Conservation (phyloP, 768 basidiomycete species). For the Leccinellum luteum region DNA sequence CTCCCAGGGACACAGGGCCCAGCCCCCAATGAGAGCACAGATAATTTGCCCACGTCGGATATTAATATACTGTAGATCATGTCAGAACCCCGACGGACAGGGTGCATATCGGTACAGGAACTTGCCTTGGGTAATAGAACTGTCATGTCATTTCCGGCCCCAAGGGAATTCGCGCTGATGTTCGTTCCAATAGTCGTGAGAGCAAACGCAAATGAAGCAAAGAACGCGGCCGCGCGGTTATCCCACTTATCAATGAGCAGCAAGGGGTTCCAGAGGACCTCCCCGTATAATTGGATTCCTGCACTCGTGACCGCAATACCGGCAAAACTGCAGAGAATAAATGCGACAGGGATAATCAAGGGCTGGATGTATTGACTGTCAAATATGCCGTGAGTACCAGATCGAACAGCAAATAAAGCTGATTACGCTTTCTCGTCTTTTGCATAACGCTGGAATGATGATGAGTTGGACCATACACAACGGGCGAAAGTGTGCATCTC, state of each 20-base stretch:
- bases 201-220: conserved; percentile 71
- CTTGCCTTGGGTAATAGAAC: conserved; percentile 69
- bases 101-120: neutral
- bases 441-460: conserved; percentile 59
- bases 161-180: conserved; percentile 60
- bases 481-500: neutral
- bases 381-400: conserved; percentile 3
- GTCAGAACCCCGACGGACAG: neutral
- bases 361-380: conserved; percentile 71
- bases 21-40: conserved; percentile 79
- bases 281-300: conserved; percentile 55
- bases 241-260: conserved; percentile 77
- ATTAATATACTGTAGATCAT: conserved; percentile 45
- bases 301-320: conserved; percentile 83
- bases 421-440: conserved; percentile 43
- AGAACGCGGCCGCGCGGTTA: conserved; percentile 84
- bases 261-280: conserved; percentile 58
- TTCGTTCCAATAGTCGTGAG: conserved; percentile 37
- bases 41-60: conserved; percentile 77
- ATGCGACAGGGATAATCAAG: conserved; percentile 70
- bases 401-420: neutral
- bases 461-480: neutral
- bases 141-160: conserved; percentile 83
- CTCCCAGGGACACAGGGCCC: conserved; percentile 87
- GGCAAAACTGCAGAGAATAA: conserved; percentile 74